Evolutionary conservation across 352 stramenopile genomes (phyloP).

Genomic region (Blastocystis sp.): DNA sequence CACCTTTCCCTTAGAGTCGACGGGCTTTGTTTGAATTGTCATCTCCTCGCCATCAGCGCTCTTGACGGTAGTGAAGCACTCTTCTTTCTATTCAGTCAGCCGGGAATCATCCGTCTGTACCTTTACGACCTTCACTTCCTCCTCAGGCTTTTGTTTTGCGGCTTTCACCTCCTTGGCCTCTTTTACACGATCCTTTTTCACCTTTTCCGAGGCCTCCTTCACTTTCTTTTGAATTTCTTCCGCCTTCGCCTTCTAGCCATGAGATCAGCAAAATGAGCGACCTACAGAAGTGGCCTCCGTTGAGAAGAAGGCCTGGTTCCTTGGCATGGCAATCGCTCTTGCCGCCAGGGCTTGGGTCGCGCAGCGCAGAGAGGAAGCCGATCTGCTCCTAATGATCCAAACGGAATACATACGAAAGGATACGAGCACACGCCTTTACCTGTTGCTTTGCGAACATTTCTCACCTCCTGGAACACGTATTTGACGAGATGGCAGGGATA

Average conservation of each 20-base stretch:
- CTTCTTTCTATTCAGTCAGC: constrained; percentile 6
- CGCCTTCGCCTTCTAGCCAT: not conserved
- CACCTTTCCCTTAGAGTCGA: not conserved
- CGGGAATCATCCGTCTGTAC: not conserved
- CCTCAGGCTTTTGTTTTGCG: not conserved
- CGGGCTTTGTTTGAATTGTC: constrained; percentile 41
- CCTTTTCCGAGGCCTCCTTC: constrained; percentile 33
- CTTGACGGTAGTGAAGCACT: constrained; percentile 44
- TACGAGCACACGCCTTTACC: not conserved
- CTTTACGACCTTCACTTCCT: constrained; percentile 6
- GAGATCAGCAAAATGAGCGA: not conserved
- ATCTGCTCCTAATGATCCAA: not conserved
- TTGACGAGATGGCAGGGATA: not conserved
- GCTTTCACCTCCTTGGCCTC: constrained; percentile 21
- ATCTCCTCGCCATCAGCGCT: not conserved
- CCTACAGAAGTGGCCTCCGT: constrained; percentile 6
- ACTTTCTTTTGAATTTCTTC: constrained; percentile 53
- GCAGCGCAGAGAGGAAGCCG: not conserved
- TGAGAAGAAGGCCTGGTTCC: constrained; percentile 26
- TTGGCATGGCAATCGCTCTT: not conserved
- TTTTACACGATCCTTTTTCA: constrained; percentile 13
- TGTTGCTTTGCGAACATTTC: constrained; percentile 52
- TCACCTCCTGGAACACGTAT: not conserved
- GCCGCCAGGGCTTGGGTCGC: not conserved
- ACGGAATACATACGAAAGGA: not conserved